Conservation (phyloP, 2,329 filamentous ascomycete species). For the Trichothecium sympodiale region DNA sequence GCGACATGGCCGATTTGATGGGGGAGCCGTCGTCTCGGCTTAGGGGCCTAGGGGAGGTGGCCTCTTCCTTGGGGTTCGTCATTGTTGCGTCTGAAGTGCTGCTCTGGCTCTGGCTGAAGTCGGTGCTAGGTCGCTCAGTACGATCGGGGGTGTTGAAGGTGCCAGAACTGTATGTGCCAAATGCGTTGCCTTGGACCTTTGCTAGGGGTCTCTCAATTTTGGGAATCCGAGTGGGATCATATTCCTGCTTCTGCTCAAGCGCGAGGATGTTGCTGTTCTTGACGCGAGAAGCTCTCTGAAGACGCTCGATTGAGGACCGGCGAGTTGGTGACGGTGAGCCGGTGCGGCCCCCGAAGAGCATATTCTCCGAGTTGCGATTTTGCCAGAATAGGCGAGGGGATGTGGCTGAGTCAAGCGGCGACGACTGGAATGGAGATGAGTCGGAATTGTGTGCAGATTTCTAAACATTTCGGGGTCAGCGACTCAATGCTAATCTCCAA, state of each 20-base stretch:
- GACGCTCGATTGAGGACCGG: conserved; percentile 85
- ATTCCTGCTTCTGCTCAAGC: conserved; percentile 83
- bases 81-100: conserved; percentile 31
- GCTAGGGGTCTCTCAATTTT: conserved; percentile 74
- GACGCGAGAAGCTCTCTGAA: conserved; percentile 89
- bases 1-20: conserved; percentile 79
- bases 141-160: conserved; percentile 39
- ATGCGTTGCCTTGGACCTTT: conserved; percentile 63
- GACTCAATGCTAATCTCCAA: neutral
- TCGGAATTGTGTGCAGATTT: conserved; percentile 61
- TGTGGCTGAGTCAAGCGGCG: conserved; percentile 55
- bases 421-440: conserved; percentile 77
- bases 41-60: conserved; percentile 34
- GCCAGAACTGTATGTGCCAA: conserved; percentile 44
- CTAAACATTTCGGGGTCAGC: conserved; percentile 24
- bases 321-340: conserved; percentile 62
- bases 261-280: conserved; percentile 98
- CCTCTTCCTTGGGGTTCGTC: conserved; percentile 14
- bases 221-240: conserved; percentile 70
- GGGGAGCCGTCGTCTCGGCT: conserved; percentile 68
- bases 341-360: conserved; percentile 47
- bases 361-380: conserved; percentile 68
- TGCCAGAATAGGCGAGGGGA: conserved; percentile 92
- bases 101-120: conserved; percentile 39
- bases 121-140: conserved; percentile 24